These are phyloP conservation scores for Cystoisospora suis DNA, from an alignment of 169 alveolate species.

Conservation along the genomic window DNA sequence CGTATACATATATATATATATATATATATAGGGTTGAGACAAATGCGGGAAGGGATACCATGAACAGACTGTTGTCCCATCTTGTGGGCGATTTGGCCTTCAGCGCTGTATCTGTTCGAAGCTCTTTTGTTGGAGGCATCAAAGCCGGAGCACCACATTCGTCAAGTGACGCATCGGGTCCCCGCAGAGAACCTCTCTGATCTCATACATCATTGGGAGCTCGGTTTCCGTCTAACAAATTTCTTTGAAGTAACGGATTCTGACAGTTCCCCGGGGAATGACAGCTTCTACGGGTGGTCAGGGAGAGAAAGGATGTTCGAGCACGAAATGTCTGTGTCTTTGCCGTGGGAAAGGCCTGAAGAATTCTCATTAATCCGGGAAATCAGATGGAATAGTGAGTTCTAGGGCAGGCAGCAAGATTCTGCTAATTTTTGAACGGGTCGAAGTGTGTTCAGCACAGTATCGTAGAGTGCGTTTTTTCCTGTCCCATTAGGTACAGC, in stretches of 20 bases:
- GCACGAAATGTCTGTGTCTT: neutral
- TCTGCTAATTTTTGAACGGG: too few species aligned
- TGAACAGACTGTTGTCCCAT: too few species aligned
- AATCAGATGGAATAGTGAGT: neutral
- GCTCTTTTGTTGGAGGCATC: neutral
- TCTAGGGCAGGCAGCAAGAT: neutral
- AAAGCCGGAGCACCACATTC: conserved; percentile 5
- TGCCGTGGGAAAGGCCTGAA: conserved; percentile 13
- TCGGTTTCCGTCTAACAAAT: neutral
- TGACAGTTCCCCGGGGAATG: neutral
- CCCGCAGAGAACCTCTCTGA: neutral
- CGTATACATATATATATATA: too few species aligned
- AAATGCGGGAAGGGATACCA: too few species aligned
- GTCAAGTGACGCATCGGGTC: neutral
- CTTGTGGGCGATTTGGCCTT: too few species aligned
- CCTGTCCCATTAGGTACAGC: too few species aligned
- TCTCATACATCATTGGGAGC: conserved; percentile 5
- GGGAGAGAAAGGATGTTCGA: neutral
- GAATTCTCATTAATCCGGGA: neutral
- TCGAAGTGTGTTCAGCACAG: too few species aligned
- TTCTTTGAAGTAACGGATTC: neutral
- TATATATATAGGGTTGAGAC: too few species aligned
- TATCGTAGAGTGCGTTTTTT: too few species aligned
- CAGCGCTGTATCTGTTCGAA: conserved; percentile 15
- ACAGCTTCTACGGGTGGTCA: neutral